Evolutionary conservation across 139 green algal genomes (phyloP), one percentile per base, ranked within the genome.

Genomic region (Chlamydomonas schloesseri): DNA sequence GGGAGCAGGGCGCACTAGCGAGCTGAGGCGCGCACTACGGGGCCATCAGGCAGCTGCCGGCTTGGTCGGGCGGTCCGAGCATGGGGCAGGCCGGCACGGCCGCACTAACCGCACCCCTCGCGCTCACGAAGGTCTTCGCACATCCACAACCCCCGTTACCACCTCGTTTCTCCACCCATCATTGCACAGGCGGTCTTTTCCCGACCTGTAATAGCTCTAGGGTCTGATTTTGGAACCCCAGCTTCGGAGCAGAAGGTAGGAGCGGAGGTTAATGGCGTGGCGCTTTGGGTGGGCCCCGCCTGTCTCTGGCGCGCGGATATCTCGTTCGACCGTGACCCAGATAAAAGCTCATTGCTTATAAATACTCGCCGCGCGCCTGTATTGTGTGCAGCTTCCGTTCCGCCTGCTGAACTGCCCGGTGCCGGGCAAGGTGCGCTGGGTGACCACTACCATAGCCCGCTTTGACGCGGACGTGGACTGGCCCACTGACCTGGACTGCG

Each of bases 371-470:
- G 9, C 55, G 20, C 2, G 18, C 55, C 55, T 24, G 18, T 17
- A 2, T 62, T 14, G 17, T 13, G 53, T 17, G 23, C 87, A 93
- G 89, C 42, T 92, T 14, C 91, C 92, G 0, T 95, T 95, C 84
- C 90, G 20, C 26, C 60, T 94, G 36, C 60, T 94, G 36, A 80
- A 58, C 0, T 94, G 91, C 70, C 24, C 55, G 10, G 46, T 86
- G 34, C 83, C 84, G 1, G 92, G 90, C 5, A 77, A 85, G 55
- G 80, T 91, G 53, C 91, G 93, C 21, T 95, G 93, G 93, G 93
- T 94, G 0, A 94, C 93, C 62, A 95, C 91, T 67, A 92, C 86
- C 82, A 93, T 95, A 65, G 88, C 90, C 31, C 82, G 93, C 33
- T 94, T 89, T 36, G 93, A 95, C 73, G 88, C 91, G 0, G 36